Base-by-base conservation (phyloP, 768 basidiomycete genomes). In the Coprinopsis sp. region DNA sequence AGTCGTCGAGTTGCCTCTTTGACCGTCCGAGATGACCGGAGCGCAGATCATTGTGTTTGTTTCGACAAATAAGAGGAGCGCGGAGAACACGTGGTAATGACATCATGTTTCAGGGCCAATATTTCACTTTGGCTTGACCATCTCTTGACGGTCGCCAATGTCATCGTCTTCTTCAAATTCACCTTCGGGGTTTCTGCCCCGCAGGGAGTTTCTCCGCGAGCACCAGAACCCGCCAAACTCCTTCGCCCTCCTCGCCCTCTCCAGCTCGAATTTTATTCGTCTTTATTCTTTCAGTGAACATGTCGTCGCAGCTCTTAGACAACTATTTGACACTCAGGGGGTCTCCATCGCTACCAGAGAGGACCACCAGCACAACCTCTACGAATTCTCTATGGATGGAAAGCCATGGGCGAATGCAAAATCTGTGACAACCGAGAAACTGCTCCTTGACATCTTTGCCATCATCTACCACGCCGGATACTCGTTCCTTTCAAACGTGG, bases 381-480 rank as follows among this genome's bases (percentile, higher is more conserved):
- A 68, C 61, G 85, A 89, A 64, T 83, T 87, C 51, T 64, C 71
- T 22, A 69, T 89, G 28, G 74, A 79, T 27, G 79, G 78, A 23
- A 87, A 81, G 64, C 86, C 86, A 34, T 89, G 87, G 87, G 68
- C 76, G 28, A 81, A 73, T 51, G 68, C 84, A 43, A 89, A 85
- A 70, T 79, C 73, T 52, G 65, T 79, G 40, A 62, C 69, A 16
- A 76, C 84, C 19, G 87, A 89, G 61, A 80, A 76, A 52, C 78
- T 89, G 47, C 66, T 89, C 33, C 64, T 89, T 50, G 79, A 84
- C 54, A 76, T 89, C 48, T 63, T 88, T 44, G 65, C 75, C 28
- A 67, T 81, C 53, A 65, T 89, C 33, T 79, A 82, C 58, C 75
- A 76, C 46, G 74, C 74, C 57, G 82, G 82, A 31, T 85, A 79